These are phyloP conservation scores for Coemansia sp. DNA, from an alignment of 192 early-diverging fungal genomes.

Conservation along the genomic window DNA sequence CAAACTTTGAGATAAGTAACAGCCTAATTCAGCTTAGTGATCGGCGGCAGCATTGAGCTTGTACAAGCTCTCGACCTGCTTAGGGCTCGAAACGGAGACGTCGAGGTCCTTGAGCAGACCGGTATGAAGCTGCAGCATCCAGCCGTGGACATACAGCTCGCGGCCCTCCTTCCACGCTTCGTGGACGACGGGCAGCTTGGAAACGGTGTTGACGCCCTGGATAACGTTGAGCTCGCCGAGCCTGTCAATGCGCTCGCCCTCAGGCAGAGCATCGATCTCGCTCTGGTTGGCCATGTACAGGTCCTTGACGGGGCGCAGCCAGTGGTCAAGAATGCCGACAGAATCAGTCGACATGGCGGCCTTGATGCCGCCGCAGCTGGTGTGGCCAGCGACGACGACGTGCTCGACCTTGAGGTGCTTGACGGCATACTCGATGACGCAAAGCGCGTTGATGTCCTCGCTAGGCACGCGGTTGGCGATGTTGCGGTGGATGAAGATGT, in stretches of 20 bases:
- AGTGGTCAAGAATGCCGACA: slow-evolving; percentile 83
- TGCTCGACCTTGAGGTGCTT: slow-evolving; percentile 89
- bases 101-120: slow-evolving; percentile 55
- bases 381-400: slow-evolving; percentile 88
- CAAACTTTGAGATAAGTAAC: background rate
- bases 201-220: slow-evolving; percentile 66
- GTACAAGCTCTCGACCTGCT: slow-evolving; percentile 33
- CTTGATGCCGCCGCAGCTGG: slow-evolving; percentile 69
- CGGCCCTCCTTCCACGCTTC: slow-evolving; percentile 76
- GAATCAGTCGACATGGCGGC: slow-evolving; percentile 60
- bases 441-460: slow-evolving; percentile 77
- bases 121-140: slow-evolving; percentile 65
- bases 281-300: slow-evolving; percentile 62
- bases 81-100: slow-evolving; percentile 22
- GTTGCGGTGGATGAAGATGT: slow-evolving; percentile 96
- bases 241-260: slow-evolving; percentile 52
- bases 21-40: slow-evolving; percentile 9
- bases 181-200: slow-evolving; percentile 72
- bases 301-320: slow-evolving; percentile 85
- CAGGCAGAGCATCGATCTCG: slow-evolving; percentile 54
- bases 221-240: slow-evolving; percentile 77
- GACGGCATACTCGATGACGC: slow-evolving; percentile 93
- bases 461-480: slow-evolving; percentile 89
- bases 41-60: slow-evolving; percentile 12
- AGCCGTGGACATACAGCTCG: slow-evolving; percentile 68